Percentiles rank a stretch among this genome's conserved stretches.
phyloP scores from a whole-genome alignment of 139 green algal species.

The Ettlia oleoabundans region DNA sequence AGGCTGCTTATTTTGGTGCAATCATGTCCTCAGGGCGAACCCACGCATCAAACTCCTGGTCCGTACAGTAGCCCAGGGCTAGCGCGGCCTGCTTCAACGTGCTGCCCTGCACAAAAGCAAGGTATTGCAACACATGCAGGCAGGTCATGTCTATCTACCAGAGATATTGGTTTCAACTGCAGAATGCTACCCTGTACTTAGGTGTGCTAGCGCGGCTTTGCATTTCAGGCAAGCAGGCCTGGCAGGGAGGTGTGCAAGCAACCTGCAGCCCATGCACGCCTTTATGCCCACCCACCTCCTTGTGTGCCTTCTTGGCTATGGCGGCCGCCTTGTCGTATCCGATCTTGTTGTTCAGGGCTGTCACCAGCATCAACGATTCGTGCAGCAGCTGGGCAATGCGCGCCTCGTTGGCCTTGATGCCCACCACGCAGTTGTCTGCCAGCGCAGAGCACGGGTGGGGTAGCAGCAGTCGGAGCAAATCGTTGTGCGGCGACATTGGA shows the following conservation, averaged over 20 bases:
- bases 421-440: constrained; percentile 62
- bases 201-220: no score
- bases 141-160: background rate
- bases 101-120: constrained; percentile 44
- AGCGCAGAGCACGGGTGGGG: background rate
- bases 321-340: constrained; percentile 97
- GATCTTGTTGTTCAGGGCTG: constrained; percentile 84
- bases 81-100: constrained; percentile 90
- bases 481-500: no score
- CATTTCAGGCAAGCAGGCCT: background rate
- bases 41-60: constrained; percentile 87
- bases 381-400: constrained; percentile 86
- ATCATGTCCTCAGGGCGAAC: constrained; percentile 94
- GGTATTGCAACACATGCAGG: background rate
- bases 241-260: background rate
- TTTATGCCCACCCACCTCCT: constrained; percentile 61
- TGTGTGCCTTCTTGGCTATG: constrained; percentile 96
- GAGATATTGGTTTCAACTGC: no score
- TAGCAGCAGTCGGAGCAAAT: no score
- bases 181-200: background rate
- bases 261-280: background rate
- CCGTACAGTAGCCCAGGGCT: constrained; percentile 72
- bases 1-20: constrained; percentile 50
- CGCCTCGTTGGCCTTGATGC: constrained; percentile 80
- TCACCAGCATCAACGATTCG: constrained; percentile 97